These are phyloP conservation scores for Salix brachista DNA, from an alignment of 345 rosid species.

Conservation along the genomic window DNA sequence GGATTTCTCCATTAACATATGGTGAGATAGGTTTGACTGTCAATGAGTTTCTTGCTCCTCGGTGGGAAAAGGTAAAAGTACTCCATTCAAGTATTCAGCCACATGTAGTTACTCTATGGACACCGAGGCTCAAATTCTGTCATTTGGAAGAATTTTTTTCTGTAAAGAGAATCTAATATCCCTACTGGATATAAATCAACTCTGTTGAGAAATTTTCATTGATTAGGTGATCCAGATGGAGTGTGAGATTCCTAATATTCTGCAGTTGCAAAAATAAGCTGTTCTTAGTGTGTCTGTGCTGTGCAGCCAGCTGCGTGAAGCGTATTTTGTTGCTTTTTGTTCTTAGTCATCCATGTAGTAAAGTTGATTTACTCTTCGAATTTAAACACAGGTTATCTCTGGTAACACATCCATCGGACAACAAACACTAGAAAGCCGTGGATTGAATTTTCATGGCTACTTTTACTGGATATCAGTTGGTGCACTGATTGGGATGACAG, in stretches of 20 bases:
- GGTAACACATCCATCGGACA: constrained; percentile 49
- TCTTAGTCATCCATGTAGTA: too few species aligned
- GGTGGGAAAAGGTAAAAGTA: constrained; percentile 58
- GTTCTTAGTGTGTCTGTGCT: too few species aligned
- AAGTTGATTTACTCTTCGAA: not conserved
- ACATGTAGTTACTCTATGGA: too few species aligned
- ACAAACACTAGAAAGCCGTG: constrained; percentile 50
- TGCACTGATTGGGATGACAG: constrained; percentile 52
- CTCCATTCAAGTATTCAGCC: not conserved
- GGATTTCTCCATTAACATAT: constrained; percentile 67
- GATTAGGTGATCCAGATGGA: not conserved
- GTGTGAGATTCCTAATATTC: not conserved
- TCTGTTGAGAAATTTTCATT: too few species aligned
- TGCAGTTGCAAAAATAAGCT: not conserved
- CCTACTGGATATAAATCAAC: not conserved
- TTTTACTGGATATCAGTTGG: constrained; percentile 62
- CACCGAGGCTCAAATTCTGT: too few species aligned
- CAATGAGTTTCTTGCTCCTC: constrained; percentile 69
- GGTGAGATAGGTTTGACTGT: constrained; percentile 61
- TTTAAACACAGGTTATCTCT: constrained; percentile 28
- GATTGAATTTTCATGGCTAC: constrained; percentile 48
- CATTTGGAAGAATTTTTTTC: not conserved
- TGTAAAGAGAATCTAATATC: too few species aligned
- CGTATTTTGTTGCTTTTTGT: not conserved
- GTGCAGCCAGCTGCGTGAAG: not conserved